These are phyloP conservation scores for Bauhinia variegata DNA, from an alignment of 306 rosid species.

Conservation along the genomic window DNA sequence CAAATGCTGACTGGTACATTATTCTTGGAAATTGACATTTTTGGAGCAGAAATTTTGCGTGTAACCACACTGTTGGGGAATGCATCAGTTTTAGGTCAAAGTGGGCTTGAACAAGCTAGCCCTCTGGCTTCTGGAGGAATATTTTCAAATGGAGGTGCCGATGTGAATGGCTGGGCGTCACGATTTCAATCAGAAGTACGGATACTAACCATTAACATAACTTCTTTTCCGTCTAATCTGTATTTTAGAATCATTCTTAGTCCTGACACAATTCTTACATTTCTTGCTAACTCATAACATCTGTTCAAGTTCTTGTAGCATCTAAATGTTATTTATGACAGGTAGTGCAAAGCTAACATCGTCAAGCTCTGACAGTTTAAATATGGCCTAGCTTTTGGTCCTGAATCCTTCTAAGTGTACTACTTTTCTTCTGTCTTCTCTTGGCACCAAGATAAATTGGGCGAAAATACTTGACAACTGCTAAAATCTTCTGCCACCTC, in stretches of 20 bases:
- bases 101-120: slow-evolving; percentile 99
- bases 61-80: slow-evolving; percentile 99
- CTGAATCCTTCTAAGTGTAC: slow-evolving; percentile 38
- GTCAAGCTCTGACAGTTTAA: slow-evolving; percentile 45
- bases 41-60: slow-evolving; percentile 99
- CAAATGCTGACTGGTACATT: slow-evolving; percentile 99
- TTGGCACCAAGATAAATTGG: slow-evolving; percentile 31
- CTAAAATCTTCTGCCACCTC: slow-evolving; percentile 13
- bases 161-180: slow-evolving; percentile 92
- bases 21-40: slow-evolving; percentile 99
- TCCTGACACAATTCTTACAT: slow-evolving; percentile 73
- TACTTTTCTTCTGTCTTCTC: too few relatives aligned
- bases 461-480: slow-evolving; percentile 32
- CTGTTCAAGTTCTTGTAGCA: slow-evolving; percentile 57
- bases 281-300: slow-evolving; percentile 67
- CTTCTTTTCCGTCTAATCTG: slow-evolving; percentile 90
- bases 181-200: slow-evolving; percentile 99
- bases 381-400: slow-evolving; percentile 45
- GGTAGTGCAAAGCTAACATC: slow-evolving; percentile 77
- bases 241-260: slow-evolving; percentile 72
- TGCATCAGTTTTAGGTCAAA: slow-evolving; percentile 99
- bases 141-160: slow-evolving; percentile 89
- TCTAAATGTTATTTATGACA: slow-evolving; percentile 60
- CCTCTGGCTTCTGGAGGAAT: slow-evolving; percentile 99
- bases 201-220: slow-evolving; percentile 99